These are phyloP conservation scores for Chimonanthus salicifolius DNA, from an alignment of 164 flowering plant genomes.

Conservation along the genomic window DNA sequence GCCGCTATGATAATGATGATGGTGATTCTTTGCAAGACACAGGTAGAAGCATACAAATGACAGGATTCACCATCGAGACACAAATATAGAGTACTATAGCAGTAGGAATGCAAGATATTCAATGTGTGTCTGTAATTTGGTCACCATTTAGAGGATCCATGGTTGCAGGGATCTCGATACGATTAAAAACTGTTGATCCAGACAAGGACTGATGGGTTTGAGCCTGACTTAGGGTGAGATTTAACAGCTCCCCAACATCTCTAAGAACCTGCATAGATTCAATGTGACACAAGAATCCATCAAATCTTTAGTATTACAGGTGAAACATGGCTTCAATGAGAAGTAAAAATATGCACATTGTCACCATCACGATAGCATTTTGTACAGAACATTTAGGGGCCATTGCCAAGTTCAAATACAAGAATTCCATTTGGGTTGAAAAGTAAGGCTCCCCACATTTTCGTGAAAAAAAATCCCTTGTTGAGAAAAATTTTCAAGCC, in stretches of 20 bases:
- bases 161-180: conserved; percentile 65
- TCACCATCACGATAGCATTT: background rate
- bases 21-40: background rate
- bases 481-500: no score
- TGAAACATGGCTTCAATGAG: background rate
- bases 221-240: conserved; percentile 60
- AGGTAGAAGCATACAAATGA: conserved; percentile 6
- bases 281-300: background rate
- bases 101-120: background rate
- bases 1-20: no score
- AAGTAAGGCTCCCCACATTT: no score
- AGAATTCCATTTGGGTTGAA: no score
- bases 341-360: no score
- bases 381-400: background rate
- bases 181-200: conserved; percentile 82
- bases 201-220: conserved; percentile 67
- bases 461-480: no score
- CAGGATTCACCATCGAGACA: conserved; percentile 3
- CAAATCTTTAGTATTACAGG: background rate
- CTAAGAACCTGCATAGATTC: conserved; percentile 61
- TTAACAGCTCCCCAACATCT: conserved; percentile 70
- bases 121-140: background rate
- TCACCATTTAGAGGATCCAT: conserved; percentile 85
- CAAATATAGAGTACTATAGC: background rate
- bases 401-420: no score